Base-by-base conservation (phyloP, 2,329 filamentous ascomycete species). In the Verticillium isaacii region DNA sequence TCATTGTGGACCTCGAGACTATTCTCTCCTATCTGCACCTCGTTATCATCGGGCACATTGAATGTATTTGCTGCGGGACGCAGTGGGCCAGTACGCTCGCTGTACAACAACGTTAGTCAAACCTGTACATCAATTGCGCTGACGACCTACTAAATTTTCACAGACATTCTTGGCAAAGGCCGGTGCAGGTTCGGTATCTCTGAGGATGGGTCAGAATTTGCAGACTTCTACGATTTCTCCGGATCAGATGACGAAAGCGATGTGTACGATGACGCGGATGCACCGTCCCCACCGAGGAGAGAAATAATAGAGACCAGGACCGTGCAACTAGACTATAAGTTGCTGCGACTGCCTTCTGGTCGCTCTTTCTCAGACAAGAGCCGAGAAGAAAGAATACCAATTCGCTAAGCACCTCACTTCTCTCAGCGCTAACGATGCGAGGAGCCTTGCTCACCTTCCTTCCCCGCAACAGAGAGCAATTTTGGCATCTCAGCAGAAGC, bases 1-100 rank as follows among this genome's bases (percentile, higher is more conserved):
- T 85, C 0, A 63, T 72, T 1, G 77, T 83, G 11, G 81, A 85
- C 60, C 63, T 79, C 2, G 77, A 79, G 39, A 78, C 78, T 0
- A 68, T 85, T 2, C 70, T 85, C 39, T 66, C 71, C 50, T 84
- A 84, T 60, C 69, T 85, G 0, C 75, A 80, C 59, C 73, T 82
- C 9, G 69, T 85, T 23, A 78, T 85, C 15, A 78, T 72, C 23
- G 75, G 69, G 0, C 83, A 82, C 60, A 72, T 72, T 19, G 80
- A 84, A 68, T 86, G 83, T 62, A 72, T 85, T 41, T 76, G 74
- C 23, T 85, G 83, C 64, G 79, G 79, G 1, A 79, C 73, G 15
- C 69, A 76, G 41, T 74, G 79, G 36, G 68, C 69, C 0, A 80
- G 77, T 0, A 70, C 73, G 0, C 72, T 80, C 58, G 83, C 76